These are phyloP conservation scores for Pichia sp. DNA, from an alignment of 1,139 yeast genomes.

Conservation along the genomic window DNA sequence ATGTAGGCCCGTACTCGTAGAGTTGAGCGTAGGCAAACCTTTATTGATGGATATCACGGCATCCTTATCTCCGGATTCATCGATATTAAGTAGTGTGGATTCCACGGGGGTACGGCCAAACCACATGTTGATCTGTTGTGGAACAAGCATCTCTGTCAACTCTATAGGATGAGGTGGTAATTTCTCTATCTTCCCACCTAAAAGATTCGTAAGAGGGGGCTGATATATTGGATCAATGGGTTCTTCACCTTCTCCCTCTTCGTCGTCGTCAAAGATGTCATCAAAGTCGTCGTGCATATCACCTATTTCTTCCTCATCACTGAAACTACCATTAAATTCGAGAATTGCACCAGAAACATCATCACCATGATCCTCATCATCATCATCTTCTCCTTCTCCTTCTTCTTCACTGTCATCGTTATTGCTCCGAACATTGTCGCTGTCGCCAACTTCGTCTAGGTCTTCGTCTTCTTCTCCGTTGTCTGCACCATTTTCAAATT, in stretches of 20 bases:
- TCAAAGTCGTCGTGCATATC: conserved; percentile 14
- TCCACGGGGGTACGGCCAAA: conserved; percentile 40
- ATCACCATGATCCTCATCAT: conserved; percentile 2
- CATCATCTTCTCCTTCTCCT: conserved; percentile 7
- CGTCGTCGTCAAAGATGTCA: neutral
- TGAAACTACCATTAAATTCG: conserved; percentile 16
- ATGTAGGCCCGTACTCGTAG: conserved; percentile 67
- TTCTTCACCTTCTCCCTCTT: conserved; percentile 10
- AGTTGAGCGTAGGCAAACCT: conserved; percentile 48
- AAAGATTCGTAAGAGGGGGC: conserved; percentile 53
- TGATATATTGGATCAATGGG: conserved; percentile 40
- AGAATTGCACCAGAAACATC: conserved; percentile 20
- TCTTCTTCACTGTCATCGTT: conserved; percentile 10
- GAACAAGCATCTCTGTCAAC: conserved; percentile 42
- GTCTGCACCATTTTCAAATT: conserved; percentile 15
- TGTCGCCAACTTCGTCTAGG: no score
- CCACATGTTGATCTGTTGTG: conserved; percentile 76
- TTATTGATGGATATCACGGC: conserved; percentile 39
- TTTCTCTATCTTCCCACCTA: conserved; percentile 14
- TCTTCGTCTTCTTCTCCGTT: conserved; percentile 7
- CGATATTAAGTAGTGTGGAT: conserved; percentile 4
- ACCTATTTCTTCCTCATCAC: conserved; percentile 19
- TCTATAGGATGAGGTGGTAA: conserved; percentile 43
- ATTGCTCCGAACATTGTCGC: no score
- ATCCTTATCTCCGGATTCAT: neutral